Evolutionary conservation across 1,284 basidiomycete genomes (phyloP), one percentile per base, ranked within the genome.

Genomic region (Takashimella tepidaria): DNA sequence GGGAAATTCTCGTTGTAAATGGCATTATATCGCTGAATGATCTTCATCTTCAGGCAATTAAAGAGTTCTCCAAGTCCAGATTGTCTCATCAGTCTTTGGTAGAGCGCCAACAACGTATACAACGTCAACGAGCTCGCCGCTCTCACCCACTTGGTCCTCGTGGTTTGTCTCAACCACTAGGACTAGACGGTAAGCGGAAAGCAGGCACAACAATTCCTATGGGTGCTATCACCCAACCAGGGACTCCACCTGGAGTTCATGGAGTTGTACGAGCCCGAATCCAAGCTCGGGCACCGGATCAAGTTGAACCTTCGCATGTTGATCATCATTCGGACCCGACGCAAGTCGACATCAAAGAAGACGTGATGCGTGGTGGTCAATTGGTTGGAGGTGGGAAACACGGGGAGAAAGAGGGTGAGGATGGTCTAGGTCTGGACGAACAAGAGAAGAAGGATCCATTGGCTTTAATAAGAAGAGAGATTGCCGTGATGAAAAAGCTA

Each of bases 401-500:
- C 16, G 26, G 59, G 51, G 23, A 51, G 22, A 5, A 44, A 52
- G 22, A 56, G 49, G 10, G 49, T 27, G 3, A 19, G 22, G 27
- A 10, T n/a, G 27, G 47, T 20, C 24, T 45, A 26, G 43, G 43
- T 20, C 37, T n/a, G 24, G 20, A 45, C 37, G 43, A 49, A 24
- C 27, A 20, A 41, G 45, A 51, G 53, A 58, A 41, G 56, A 63
- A 54, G 25, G 75, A 77, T 59, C 75, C 73, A 6, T 57, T 78
- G 10, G 66, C 62, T 4, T 55, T 78, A 51, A 75, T 77, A 3
- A 51, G 73, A 43, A 61, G 73, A 27, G 75, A 77, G 57, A 70
- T 78, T 42, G 77, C 77, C 5, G 67, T 78, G 26, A 77, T 78
- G 76, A 78, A 77, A 61, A 77, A 78, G 62, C 64, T 78, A 5